These are phyloP conservation scores for Diaporthe sp. DNA, from an alignment of 2,329 filamentous ascomycete genomes.

Conservation along the genomic window DNA sequence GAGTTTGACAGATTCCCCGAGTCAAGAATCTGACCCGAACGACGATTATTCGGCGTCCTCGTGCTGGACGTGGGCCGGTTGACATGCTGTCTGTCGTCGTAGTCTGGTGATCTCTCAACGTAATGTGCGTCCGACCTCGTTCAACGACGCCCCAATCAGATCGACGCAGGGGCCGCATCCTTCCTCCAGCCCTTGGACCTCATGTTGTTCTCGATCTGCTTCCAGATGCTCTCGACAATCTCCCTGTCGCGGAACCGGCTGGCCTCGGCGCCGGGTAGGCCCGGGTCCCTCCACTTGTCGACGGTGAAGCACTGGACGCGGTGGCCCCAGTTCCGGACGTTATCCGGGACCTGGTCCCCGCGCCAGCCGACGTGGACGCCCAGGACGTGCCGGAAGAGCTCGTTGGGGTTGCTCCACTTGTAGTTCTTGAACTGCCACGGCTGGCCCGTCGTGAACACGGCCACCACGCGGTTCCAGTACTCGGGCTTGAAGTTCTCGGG, in stretches of 20 bases:
- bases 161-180: constrained; percentile 74
- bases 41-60: background rate
- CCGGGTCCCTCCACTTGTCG: constrained; percentile 81
- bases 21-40: background rate
- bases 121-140: background rate
- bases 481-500: constrained; percentile 97
- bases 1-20: background rate
- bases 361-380: constrained; percentile 94
- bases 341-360: constrained; percentile 83
- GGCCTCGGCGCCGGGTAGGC: constrained; percentile 59
- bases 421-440: constrained; percentile 99
- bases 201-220: constrained; percentile 90
- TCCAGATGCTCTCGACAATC: constrained; percentile 94
- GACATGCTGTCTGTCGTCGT: background rate
- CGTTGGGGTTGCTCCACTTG: constrained; percentile 91
- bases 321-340: constrained; percentile 87
- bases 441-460: constrained; percentile 97
- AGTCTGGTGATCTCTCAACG: background rate
- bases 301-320: constrained; percentile 80
- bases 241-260: constrained; percentile 89
- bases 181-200: constrained; percentile 84
- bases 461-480: constrained; percentile 96
- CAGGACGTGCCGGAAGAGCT: constrained; percentile 89
- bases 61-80: background rate
- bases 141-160: constrained; percentile 49